Percentiles rank a stretch among this genome's conserved stretches.
Conservation (phyloP, 2,329 filamentous ascomycete species). For the Claviceps sp. region DNA sequence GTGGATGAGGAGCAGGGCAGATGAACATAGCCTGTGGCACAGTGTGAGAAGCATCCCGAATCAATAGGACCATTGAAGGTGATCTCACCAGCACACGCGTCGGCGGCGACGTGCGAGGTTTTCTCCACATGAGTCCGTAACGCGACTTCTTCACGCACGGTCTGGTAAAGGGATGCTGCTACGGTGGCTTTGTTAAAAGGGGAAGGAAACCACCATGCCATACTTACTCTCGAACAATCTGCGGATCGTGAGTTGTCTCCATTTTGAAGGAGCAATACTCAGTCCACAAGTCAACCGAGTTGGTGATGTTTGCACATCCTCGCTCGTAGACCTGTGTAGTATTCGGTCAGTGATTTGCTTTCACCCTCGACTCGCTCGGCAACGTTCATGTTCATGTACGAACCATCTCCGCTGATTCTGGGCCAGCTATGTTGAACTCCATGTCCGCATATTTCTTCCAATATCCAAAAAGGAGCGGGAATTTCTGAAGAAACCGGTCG, state of each 20-base stretch:
- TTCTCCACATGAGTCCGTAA: slow-evolving; percentile 13
- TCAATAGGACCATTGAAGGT: slow-evolving; percentile 43
- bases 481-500: slow-evolving; percentile 87
- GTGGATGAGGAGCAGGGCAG: slow-evolving; percentile 20
- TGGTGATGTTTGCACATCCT: slow-evolving; percentile 82
- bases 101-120: slow-evolving; percentile 24
- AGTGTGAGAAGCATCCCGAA: slow-evolving; percentile 52
- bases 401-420: slow-evolving; percentile 95
- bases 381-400: slow-evolving; percentile 13
- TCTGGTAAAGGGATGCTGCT: slow-evolving; percentile 26
- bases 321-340: slow-evolving; percentile 71
- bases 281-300: slow-evolving; percentile 92
- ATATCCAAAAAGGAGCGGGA: slow-evolving; percentile 91
- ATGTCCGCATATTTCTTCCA: slow-evolving; percentile 99
- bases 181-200: slow-evolving; percentile 42
- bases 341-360: not conserved
- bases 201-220: slow-evolving; percentile 48
- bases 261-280: slow-evolving; percentile 98
- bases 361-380: not conserved
- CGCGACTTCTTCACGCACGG: slow-evolving; percentile 22
- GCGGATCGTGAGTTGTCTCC: slow-evolving; percentile 88
- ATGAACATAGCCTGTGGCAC: slow-evolving; percentile 48
- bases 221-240: slow-evolving; percentile 99
- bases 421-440: slow-evolving; percentile 92
- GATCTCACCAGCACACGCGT: slow-evolving; percentile 53